phyloP scores from a whole-genome alignment of 208 protist species.

The Sergeia podlipaevii region DNA sequence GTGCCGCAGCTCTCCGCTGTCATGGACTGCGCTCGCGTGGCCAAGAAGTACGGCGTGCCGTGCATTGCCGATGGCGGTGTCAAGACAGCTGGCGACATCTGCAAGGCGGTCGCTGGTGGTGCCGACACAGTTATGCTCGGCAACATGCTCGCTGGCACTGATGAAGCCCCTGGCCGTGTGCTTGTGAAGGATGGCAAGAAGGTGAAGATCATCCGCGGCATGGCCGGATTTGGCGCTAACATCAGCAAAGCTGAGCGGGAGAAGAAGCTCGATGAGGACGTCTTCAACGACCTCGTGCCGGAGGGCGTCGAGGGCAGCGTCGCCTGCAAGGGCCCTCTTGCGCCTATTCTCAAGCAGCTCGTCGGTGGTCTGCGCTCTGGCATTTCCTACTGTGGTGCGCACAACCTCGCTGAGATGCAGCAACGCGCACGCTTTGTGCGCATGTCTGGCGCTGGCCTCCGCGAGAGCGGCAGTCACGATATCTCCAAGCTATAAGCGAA shows the following conservation, averaged over 20 bases:
- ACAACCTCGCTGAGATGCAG: conserved; percentile 80
- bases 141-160: conserved; percentile 88
- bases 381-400: conserved; percentile 88
- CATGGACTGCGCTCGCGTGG: conserved; percentile 63
- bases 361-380: conserved; percentile 86
- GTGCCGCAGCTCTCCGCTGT: conserved; percentile 89
- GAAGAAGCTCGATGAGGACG: conserved; percentile 67
- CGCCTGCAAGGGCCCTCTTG: conserved; percentile 75
- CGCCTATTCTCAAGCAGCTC: conserved; percentile 77
- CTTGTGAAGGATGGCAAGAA: conserved; percentile 90
- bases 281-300: conserved; percentile 85
- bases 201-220: conserved; percentile 91
- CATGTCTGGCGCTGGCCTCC: conserved; percentile 77
- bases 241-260: conserved; percentile 90
- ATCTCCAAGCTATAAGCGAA: conserved; percentile 79
- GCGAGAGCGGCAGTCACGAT: conserved; percentile 86
- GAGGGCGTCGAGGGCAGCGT: conserved; percentile 90
- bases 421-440: conserved; percentile 71
- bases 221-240: conserved; percentile 90
- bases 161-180: conserved; percentile 81
- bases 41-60: conserved; percentile 59
- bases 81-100: conserved; percentile 77
- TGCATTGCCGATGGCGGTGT: conserved; percentile 91
- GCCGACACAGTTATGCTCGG: conserved; percentile 89
- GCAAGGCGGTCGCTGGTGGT: conserved; percentile 87